These are phyloP conservation scores for Arabis hirsuta DNA, from an alignment of 345 rosid species.

Conservation along the genomic window DNA sequence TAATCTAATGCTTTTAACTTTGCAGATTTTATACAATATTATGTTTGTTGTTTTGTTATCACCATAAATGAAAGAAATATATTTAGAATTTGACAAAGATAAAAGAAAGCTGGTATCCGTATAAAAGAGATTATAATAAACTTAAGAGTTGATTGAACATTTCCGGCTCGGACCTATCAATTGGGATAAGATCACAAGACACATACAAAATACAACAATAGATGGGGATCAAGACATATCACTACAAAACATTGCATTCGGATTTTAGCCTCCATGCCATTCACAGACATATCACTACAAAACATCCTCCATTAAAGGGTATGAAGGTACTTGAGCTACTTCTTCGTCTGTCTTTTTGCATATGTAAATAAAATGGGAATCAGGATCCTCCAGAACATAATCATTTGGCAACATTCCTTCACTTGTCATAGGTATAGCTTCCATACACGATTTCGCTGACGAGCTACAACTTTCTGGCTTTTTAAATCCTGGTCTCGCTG, in stretches of 20 bases:
- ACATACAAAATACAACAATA: constrained; percentile 22
- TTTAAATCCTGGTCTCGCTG: constrained; percentile 90
- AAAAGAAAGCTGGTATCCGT: constrained; percentile 9
- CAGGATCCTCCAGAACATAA: constrained; percentile 86
- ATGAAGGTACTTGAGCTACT: constrained; percentile 42
- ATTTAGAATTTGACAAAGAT: constrained; percentile 1
- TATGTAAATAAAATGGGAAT: constrained; percentile 84
- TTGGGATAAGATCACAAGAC: constrained; percentile 33
- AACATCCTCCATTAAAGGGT: constrained; percentile 52
- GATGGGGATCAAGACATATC: constrained; percentile 22
- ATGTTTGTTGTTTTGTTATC: background rate
- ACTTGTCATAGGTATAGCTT: constrained; percentile 71
- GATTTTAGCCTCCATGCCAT: constrained; percentile 3
- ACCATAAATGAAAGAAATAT: constrained; percentile 1
- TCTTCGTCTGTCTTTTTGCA: constrained; percentile 64
- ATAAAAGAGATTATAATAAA: constrained; percentile 9
- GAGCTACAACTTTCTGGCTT: constrained; percentile 51
- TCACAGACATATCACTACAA: constrained; percentile 33
- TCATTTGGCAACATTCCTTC: constrained; percentile 66
- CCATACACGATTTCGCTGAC: constrained; percentile 55
- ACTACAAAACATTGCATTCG: constrained; percentile 16
- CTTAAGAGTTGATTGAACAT: constrained; percentile 2
- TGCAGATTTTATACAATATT: background rate
- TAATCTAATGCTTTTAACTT: background rate
- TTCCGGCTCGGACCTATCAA: constrained; percentile 15